Evolutionary conservation across 108 stramenopile species (phyloP).

Genomic region (Aurantiochytrium sp.): DNA sequence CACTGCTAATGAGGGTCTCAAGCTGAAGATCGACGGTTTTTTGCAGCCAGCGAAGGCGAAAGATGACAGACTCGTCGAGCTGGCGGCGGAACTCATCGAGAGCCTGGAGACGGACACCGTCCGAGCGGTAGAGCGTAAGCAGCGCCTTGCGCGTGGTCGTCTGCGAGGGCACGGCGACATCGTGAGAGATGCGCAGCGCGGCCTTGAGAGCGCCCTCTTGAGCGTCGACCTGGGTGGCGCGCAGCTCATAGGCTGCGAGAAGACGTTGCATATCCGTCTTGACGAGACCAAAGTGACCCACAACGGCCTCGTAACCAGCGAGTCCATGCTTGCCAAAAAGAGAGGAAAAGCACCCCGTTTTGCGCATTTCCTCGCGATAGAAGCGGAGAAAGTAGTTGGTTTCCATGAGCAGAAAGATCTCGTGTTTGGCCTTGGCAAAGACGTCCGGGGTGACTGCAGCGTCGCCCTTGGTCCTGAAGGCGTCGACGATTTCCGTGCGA

Average conservation of each 20-base stretch:
- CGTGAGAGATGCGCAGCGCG: neutral
- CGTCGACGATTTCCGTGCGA: neutral
- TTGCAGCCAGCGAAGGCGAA: neutral
- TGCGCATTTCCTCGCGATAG: constrained; percentile 18
- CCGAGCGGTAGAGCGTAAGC: neutral
- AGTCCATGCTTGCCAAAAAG: neutral
- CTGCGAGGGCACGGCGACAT: neutral
- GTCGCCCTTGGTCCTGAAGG: neutral
- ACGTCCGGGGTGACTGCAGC: neutral
- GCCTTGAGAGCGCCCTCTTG: neutral
- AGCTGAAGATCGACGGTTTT: neutral
- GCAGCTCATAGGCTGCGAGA: neutral
- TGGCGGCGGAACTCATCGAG: neutral
- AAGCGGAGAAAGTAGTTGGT: constrained; percentile 13
- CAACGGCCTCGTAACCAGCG: neutral
- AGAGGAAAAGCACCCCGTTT: neutral
- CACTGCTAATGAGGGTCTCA: neutral
- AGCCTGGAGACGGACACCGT: neutral
- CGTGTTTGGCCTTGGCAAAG: neutral
- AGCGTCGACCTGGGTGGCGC: neutral
- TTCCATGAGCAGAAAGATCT: constrained; percentile 15
- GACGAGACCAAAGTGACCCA: neutral
- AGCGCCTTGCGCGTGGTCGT: neutral
- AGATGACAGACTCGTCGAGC: neutral
- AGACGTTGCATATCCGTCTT: neutral